Percentiles rank a stretch among this genome's conserved stretches.
phyloP scores from a whole-genome alignment of 768 basidiomycete genomes.

The Lentinula boryana region DNA sequence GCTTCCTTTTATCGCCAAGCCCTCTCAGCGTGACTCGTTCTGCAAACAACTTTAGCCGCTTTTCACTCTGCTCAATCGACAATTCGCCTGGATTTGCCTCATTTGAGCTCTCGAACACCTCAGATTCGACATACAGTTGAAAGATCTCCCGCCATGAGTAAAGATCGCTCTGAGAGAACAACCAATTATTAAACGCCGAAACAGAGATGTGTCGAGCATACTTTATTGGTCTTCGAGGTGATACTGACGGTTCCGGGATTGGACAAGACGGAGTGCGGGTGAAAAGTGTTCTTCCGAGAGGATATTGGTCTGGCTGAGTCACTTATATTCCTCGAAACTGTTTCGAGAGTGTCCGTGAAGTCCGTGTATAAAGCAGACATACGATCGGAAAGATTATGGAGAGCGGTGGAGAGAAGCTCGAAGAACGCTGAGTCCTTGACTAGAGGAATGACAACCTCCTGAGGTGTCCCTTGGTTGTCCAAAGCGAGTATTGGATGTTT shows the following conservation, averaged over 20 bases:
- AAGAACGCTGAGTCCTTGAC: conserved; percentile 81
- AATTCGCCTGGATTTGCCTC: conserved; percentile 68
- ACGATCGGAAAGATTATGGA: conserved; percentile 48
- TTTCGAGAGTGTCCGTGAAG: conserved; percentile 37
- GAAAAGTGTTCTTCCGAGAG: conserved; percentile 29
- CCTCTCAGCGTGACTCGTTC: conserved; percentile 51
- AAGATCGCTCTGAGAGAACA: conserved; percentile 50
- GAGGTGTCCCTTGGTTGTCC: conserved; percentile 1
- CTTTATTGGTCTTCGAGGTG: conserved; percentile 15
- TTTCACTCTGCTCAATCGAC: conserved; percentile 63
- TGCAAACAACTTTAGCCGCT: conserved; percentile 56
- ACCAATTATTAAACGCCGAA: not conserved
- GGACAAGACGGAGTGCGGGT: conserved; percentile 39
- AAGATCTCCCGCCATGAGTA: conserved; percentile 91
- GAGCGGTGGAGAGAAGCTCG: conserved; percentile 55
- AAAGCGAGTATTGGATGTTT: not conserved
- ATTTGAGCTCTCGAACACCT: conserved; percentile 72
- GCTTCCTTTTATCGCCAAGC: conserved; percentile 44
- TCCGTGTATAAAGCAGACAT: conserved; percentile 42
- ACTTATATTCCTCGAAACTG: conserved; percentile 31
- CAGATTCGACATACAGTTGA: conserved; percentile 76
- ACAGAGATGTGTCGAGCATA: not conserved
- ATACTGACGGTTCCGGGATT: conserved; percentile 29
- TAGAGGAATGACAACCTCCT: conserved; percentile 72
- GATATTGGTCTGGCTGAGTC: conserved; percentile 38